phyloP scores from a whole-genome alignment of 1,284 basidiomycete species.

The Pseudozyma thailandica region DNA sequence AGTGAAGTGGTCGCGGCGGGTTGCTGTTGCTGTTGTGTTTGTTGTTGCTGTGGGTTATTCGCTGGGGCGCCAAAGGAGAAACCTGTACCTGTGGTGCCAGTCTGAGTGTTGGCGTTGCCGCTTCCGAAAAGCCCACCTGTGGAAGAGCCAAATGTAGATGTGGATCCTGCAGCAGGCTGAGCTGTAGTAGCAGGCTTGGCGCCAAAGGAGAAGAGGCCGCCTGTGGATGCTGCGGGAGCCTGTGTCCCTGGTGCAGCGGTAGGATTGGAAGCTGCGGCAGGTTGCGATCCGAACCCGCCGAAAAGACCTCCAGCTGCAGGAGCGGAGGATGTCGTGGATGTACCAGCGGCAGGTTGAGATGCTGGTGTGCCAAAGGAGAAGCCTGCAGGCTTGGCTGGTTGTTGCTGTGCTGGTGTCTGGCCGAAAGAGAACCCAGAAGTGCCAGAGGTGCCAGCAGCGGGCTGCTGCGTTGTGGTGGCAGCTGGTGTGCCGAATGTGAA shows the following conservation, averaged over 20 bases:
- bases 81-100: slow-evolving; percentile 20
- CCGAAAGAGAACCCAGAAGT: slow-evolving; percentile 52
- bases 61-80: slow-evolving; percentile 34
- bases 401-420: slow-evolving; percentile 47
- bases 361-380: slow-evolving; percentile 53
- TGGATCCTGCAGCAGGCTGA: slow-evolving; percentile 13
- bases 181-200: slow-evolving; percentile 27
- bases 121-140: slow-evolving; percentile 37
- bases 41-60: slow-evolving; percentile 20
- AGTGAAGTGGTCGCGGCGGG: slow-evolving; percentile 22
- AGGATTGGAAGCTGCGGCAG: slow-evolving; percentile 23
- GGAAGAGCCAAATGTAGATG: slow-evolving; percentile 40
- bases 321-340: slow-evolving; percentile 20
- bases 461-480: slow-evolving; percentile 21
- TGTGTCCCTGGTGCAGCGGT: slow-evolving; percentile 19
- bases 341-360: slow-evolving; percentile 28
- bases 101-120: slow-evolving; percentile 10
- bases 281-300: slow-evolving; percentile 27
- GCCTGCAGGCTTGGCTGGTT: slow-evolving; percentile 48
- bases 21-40: slow-evolving; percentile 20
- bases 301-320: slow-evolving; percentile 30
- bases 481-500: slow-evolving; percentile 61
- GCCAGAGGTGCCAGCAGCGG: slow-evolving; percentile 30
- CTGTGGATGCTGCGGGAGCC: slow-evolving; percentile 23
- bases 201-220: slow-evolving; percentile 38